Evolutionary conservation across 345 rosid species (phyloP).

Genomic region (Gossypioides kirkii): DNA sequence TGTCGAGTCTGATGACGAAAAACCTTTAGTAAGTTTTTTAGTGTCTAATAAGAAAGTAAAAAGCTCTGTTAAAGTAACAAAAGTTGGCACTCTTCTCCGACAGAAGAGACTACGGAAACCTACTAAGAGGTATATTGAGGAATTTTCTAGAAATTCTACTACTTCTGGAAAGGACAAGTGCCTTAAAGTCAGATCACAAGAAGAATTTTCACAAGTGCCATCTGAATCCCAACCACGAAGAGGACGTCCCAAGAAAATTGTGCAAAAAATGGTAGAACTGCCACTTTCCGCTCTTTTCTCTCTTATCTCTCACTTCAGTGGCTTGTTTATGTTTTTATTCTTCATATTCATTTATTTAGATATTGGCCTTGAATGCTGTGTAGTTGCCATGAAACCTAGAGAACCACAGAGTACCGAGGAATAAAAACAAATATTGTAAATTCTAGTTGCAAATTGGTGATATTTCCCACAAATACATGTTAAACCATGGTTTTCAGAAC

Average conservation of each 20-base stretch:
- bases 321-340: neutral
- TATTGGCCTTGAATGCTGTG: neutral
- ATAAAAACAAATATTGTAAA: neutral
- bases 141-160: constrained; percentile 28
- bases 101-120: constrained; percentile 48
- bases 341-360: neutral
- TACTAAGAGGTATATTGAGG: constrained; percentile 51
- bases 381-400: neutral
- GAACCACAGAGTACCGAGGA: neutral
- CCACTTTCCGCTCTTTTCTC: neutral
- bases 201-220: constrained; percentile 23
- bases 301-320: neutral
- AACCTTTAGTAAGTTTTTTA: constrained; percentile 33
- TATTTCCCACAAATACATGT: neutral
- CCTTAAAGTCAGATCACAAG: constrained; percentile 24
- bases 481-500: no score
- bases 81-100: constrained; percentile 11
- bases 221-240: constrained; percentile 34
- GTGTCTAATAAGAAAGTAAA: constrained; percentile 33
- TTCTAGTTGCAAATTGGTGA: neutral
- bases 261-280: constrained; percentile 28
- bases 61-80: constrained; percentile 25
- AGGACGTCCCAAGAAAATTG: constrained; percentile 36
- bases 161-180: constrained; percentile 20
- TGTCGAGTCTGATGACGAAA: constrained; percentile 40